A percentile compares a stretch with the other conserved stretches of the same genome.
These are phyloP conservation scores for Geosmithia putterillii DNA, from an alignment of 2,329 filamentous ascomycete species.

Conservation along the genomic window DNA sequence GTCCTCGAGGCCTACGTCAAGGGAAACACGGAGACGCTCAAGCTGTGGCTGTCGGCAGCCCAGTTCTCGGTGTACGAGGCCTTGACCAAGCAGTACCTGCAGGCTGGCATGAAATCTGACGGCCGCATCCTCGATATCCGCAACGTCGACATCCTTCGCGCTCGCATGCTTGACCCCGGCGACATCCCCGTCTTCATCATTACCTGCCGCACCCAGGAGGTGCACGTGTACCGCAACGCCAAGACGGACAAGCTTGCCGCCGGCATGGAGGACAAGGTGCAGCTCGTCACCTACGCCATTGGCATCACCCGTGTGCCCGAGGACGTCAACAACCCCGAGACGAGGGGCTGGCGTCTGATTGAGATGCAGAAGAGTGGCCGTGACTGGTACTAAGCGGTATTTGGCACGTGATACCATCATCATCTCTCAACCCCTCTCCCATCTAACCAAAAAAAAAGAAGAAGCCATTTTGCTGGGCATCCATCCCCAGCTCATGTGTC, in stretches of 20 bases:
- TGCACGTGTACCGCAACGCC: slow-evolving; percentile 89
- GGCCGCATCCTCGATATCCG: slow-evolving; percentile 92
- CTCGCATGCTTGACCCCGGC: slow-evolving; percentile 70
- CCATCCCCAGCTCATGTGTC: neutral
- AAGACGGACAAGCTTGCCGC: slow-evolving; percentile 85
- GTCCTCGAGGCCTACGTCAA: slow-evolving; percentile 97
- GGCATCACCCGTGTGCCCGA: slow-evolving; percentile 88
- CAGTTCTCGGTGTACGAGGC: slow-evolving; percentile 96
- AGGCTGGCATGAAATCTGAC: slow-evolving; percentile 85
- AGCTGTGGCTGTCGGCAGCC: slow-evolving; percentile 90
- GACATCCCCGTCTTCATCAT: slow-evolving; percentile 95
- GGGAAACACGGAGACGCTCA: slow-evolving; percentile 80
- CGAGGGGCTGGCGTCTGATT: slow-evolving; percentile 90
- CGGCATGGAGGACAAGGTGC: slow-evolving; percentile 97
- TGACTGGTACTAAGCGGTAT: slow-evolving; percentile 53
- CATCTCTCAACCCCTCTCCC: neutral
- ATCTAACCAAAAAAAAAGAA: neutral
- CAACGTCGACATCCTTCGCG: slow-evolving; percentile 77
- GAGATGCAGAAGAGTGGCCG: slow-evolving; percentile 97
- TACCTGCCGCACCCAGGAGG: slow-evolving; percentile 91
- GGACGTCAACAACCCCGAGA: slow-evolving; percentile 94
- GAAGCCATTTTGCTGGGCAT: neutral
- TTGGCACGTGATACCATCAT: neutral
- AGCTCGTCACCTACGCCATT: slow-evolving; percentile 96
- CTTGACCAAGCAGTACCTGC: slow-evolving; percentile 92